Evolutionary conservation across 2,329 filamentous ascomycete species (phyloP), one percentile per base, ranked within the genome.

Genomic region (Xylariales sp.): DNA sequence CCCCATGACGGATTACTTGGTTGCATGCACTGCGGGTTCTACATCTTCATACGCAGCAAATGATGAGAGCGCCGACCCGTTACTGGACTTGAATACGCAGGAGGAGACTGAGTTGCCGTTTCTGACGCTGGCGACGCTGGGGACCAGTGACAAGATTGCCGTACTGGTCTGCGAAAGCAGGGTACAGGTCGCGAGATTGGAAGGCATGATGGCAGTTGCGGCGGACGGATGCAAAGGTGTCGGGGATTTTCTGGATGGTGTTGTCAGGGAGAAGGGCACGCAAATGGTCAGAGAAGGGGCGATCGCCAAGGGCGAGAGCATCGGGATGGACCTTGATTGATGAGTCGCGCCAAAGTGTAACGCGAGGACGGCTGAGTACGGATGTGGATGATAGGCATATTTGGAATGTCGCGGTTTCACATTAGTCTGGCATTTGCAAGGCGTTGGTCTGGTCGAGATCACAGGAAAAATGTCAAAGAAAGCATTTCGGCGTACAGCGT

Each of bases 181-280:
- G 35, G 83, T 95, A n/a, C 86, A 94, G 63, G 79, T 86, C 48
- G 75, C 75, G 44, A 77, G 89, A 43, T 60, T 97, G 45, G 91
- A 98, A 67, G 86, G 86, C 1, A 95, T 98, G 90, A 68, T 98
- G 53, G 88, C 87, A 0, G 88, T 95, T 1, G 91, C 86, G 0
- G 81, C 96, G 36, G 90, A 96, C 60, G 93, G 90, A 4, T 97
- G 91, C 63, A 88, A 84, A 64, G 84, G 90, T 59, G 82, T 97
- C 28, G 77, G 87, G 49, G 76, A 80, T 51, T 84, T 95, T 37
- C 60, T 98, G 55, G 90, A 97, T 61, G 72, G 74, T 5, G 83
- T 94, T 11, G 82, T 97, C 33, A 80, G 83, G 58, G 78, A 78
- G 32, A 82, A 83, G 61, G 86, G 86, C 3, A 70, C 66, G 45